phyloP scores from a whole-genome alignment of 805 yeast species.

The Saccharomycopsis olivae region DNA sequence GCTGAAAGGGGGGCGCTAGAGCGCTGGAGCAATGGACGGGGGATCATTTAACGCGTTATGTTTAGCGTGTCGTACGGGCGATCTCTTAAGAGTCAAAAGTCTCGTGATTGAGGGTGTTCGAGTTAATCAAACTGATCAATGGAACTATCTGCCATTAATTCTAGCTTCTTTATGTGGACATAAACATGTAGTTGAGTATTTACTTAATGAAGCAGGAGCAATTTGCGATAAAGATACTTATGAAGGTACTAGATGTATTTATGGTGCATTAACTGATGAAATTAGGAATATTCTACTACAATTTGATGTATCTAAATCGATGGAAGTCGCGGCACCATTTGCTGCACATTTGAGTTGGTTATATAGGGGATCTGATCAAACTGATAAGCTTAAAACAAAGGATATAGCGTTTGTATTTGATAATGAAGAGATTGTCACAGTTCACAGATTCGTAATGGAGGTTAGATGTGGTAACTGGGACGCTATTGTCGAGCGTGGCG shows the following conservation, averaged over 20 bases:
- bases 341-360: conserved; percentile 56
- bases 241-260: conserved; percentile 68
- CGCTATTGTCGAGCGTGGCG: too few species aligned
- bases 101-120: conserved; percentile 43
- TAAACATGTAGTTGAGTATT: conserved; percentile 44
- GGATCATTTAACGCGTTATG: conserved; percentile 1
- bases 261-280: conserved; percentile 64
- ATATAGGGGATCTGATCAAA: too few species aligned
- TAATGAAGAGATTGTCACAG: too few species aligned
- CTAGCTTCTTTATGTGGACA: conserved; percentile 73
- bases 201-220: conserved; percentile 61
- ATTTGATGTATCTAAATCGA: conserved; percentile 58
- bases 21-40: too few species aligned
- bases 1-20: too few species aligned
- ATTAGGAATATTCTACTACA: conserved; percentile 49
- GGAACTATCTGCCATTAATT: conserved; percentile 68
- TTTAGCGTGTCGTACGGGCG: conserved; percentile 59
- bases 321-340: conserved; percentile 61
- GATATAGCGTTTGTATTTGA: conserved; percentile 23
- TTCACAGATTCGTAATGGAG: too few species aligned
- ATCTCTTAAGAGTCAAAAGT: conserved; percentile 50
- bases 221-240: conserved; percentile 73
- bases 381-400: conserved; percentile 18
- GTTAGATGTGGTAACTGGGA: too few species aligned
- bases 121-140: conserved; percentile 44